Evolutionary conservation across 768 basidiomycete species (phyloP), one percentile per base, ranked within the genome.

Genomic region (Serendipita sp.): DNA sequence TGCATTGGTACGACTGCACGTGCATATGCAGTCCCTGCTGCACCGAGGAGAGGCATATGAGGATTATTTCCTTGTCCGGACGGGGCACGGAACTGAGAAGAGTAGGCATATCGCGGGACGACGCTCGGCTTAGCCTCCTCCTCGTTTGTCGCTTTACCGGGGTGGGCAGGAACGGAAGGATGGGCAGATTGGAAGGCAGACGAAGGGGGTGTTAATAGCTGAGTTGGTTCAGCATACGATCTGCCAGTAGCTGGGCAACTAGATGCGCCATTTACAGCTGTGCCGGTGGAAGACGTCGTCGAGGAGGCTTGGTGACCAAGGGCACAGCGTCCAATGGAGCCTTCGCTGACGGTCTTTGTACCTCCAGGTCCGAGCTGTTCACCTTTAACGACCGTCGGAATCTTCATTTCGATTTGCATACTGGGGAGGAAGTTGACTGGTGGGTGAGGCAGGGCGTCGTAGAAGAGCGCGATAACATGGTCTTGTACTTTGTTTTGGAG

Each of bases 51-150:
- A 1, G 90, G 89, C 43, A 76, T 71, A 63, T 78, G 76, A 50
- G 83, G 76, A 69, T 91, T 93, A 74, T 94, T 93, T 71, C 75
- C 73, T 2, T 83, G 81, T 4, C 91, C 91, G 72, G 93, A 91
- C 2, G 88, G 85, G 0, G 79, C 71, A 37, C 91, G 83, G 64
- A 44, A 34, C 44, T 40, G 34, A 3, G 4, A 29, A 18, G 44
- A n/a, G 63, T 58, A 33, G 8, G 31, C 37, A 27, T 55, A 40
- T 29, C 31, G 5, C 10, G 27, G 34, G 15, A 87, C 84, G 66
- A 18, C 55, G 62, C 44, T 16, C 64, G 16, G 27, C 63, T 62
- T 29, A 70, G 31, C 18, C 18, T 37, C 33, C 6, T 34, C 29
- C 34, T 15, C 55, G n/a, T 16, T 27, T 34, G 16, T 64, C 3